Evolutionary conservation across 2,329 filamentous ascomycete genomes (phyloP).

Genomic region (Talaromyces sp.): DNA sequence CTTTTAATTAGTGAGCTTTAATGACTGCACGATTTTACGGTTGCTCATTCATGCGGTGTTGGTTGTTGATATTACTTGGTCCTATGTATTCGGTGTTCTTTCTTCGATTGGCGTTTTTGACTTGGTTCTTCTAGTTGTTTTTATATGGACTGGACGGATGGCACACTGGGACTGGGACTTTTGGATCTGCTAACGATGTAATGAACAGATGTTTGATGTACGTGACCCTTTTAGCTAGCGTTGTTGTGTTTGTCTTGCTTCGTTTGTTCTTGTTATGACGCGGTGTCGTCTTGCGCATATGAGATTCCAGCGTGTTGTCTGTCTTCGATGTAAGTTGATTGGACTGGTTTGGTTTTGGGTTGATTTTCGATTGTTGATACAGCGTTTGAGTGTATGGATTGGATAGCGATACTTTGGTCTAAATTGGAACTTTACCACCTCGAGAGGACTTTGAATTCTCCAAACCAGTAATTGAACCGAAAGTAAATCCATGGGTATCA

Average conservation of each 20-base stretch:
- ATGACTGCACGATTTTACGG: conserved; percentile 9
- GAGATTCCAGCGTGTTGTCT: background rate
- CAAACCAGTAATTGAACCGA: background rate
- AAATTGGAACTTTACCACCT: background rate
- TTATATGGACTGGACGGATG: background rate
- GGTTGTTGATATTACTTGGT: background rate
- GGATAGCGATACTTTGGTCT: background rate
- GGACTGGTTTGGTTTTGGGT: background rate
- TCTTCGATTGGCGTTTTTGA: background rate
- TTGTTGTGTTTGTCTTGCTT: conserved; percentile 10
- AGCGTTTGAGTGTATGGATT: background rate
- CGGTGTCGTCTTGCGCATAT: conserved; percentile 18
- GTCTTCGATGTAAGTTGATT: background rate
- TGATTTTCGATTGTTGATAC: background rate
- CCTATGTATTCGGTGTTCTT: background rate
- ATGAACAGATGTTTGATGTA: conserved; percentile 16
- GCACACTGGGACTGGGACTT: conserved; percentile 1
- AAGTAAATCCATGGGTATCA: conserved; percentile 14
- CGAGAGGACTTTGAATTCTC: background rate
- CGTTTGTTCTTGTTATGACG: conserved; percentile 20
- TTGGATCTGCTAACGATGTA: conserved; percentile 4
- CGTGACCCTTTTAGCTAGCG: conserved; percentile 12
- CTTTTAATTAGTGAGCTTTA: conserved; percentile 25
- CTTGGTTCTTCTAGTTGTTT: background rate
- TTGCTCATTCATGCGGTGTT: conserved; percentile 11